Evolutionary conservation across 148 eudicot species (phyloP), one percentile per base, ranked within the genome.

Genomic region (Rhododendron ferrugineum): DNA sequence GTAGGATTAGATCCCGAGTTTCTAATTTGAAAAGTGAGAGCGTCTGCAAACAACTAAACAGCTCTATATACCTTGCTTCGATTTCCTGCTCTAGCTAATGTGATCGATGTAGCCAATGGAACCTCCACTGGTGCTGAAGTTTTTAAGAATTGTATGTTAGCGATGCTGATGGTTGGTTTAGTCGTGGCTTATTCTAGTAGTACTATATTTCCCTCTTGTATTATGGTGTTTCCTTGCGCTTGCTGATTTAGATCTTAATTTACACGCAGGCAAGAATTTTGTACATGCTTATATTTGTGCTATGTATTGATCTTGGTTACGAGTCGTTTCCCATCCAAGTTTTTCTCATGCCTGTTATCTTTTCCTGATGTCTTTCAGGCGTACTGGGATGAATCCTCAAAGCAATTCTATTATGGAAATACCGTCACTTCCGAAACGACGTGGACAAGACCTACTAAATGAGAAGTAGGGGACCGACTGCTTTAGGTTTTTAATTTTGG

Each of bases 311-410:
- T 76, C 76, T 47, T 34, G 30, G n/a, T 86, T 26, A 47, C 6
- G 1, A 46, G 85, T 23, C 50, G 37, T 64, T n/a, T 86, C 54
- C 20, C 8, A 20, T 36, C 10, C 26, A 20, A 81, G 6, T 70
- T 54, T 30, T 22, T 11, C 36, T 50, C 56, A 26, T 13, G 56
- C 22, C 23, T 10, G 16, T 6, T 5, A 23, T 11, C 47, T 49
- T 62, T 60, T 26, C 23, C 37, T 6, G 23, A 2, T 77, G 30
- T 78, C 23, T 36, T 78, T 11, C 93, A 95, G 99, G 97, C 89
- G 50, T 91, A 87, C 79, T 95, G 98, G 98, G 99, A 96, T 87
- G 98, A 94, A 84, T 87, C 95, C 13, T 91, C 97, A 13, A 93
- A 86, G 91, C 94, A 93, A 87, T 91, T 93, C 23, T 96, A 96